Percentiles rank a stretch among this genome's conserved stretches.
phyloP scores from a whole-genome alignment of 2,329 filamentous ascomycete genomes.

The Hypomyces rosellus region DNA sequence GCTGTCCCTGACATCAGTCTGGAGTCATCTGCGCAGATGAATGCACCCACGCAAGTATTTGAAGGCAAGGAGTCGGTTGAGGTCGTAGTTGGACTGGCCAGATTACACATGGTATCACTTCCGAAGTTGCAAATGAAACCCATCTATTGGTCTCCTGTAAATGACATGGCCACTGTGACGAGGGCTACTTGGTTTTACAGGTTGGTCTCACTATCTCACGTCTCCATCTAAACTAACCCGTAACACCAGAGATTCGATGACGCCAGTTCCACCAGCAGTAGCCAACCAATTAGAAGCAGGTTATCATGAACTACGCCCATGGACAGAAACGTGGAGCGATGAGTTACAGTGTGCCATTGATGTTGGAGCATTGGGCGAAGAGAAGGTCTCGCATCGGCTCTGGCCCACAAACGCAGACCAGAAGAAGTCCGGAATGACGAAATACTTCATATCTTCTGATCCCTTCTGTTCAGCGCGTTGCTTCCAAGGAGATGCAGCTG shows the following conservation, averaged over 20 bases:
- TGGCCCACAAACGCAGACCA: conserved; percentile 58
- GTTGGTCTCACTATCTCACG: conserved; percentile 22
- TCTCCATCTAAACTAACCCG: conserved; percentile 12
- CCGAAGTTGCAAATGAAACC: conserved; percentile 85
- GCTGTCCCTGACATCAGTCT: conserved; percentile 8
- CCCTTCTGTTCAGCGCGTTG: conserved; percentile 55
- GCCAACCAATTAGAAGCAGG: conserved; percentile 92
- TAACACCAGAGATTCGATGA: conserved; percentile 66
- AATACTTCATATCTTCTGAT: conserved; percentile 44
- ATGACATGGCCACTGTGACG: conserved; percentile 76
- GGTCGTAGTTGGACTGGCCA: conserved; percentile 82
- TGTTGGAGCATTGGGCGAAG: conserved; percentile 81
- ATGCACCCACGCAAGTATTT: conserved; percentile 6
- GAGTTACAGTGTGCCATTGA: conserved; percentile 86
- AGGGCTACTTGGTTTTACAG: conserved; percentile 96
- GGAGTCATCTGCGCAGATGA: conserved; percentile 8
- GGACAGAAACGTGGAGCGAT: conserved; percentile 88
- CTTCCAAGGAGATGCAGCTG: conserved; percentile 52
- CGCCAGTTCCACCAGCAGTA: conserved; percentile 75
- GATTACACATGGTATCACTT: conserved; percentile 80
- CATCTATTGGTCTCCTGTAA: conserved; percentile 94
- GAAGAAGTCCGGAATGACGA: conserved; percentile 18
- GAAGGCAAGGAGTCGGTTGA: conserved; percentile 36
- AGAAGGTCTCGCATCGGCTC: conserved; percentile 78
- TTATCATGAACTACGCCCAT: conserved; percentile 77